Base-by-base conservation (phyloP, 768 basidiomycete species). In the Pholiota molesta region DNA sequence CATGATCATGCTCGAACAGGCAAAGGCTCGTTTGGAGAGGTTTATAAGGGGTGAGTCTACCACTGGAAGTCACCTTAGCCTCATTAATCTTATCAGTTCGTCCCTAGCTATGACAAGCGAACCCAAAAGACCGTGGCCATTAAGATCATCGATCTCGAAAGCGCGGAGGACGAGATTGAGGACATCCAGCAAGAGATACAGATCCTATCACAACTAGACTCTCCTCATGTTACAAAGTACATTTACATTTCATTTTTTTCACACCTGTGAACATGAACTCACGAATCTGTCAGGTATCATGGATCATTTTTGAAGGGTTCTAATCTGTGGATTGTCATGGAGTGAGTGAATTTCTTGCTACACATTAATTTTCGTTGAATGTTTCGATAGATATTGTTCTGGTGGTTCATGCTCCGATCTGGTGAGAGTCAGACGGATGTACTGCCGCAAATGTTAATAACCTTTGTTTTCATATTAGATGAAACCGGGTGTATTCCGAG, bases 121-220 rank as follows among this genome's bases (percentile, higher is more conserved):
- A 97, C 96, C 26, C 93, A 95, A 75, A 91, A 91, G 80, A 95
- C 97, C 0, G 97, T 99, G 26, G 97, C 97, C 49, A 99, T 99
- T 82, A 99, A 96, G 88, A 97, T 99, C 69, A 99, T 99, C 74
- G 96, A 99, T 80, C 86, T 99, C 33, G 97, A 99, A 77, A 95
- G 93, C 72, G 97, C 97, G 55, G 97, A 99, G 76, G 97, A 99
- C 72, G 97, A 99, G 80, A 98, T 99, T 72, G 97, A 99, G 74
- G 97, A 99, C 78, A 99, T 99, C 62, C 95, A 99, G 70, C 94
- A 97, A 74, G 97, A 99, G 76, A 99, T 99, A 59, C 94, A 97
- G 75, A 99, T 99, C 64, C 86, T 99, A 14, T 95, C 94, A 7
- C 96, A 98, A 72, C 77, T 99, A 66, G 97, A 99, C 76, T 98